Evolutionary conservation across 306 rosid genomes (phyloP).

Genomic region (Acmispon strigosus): DNA sequence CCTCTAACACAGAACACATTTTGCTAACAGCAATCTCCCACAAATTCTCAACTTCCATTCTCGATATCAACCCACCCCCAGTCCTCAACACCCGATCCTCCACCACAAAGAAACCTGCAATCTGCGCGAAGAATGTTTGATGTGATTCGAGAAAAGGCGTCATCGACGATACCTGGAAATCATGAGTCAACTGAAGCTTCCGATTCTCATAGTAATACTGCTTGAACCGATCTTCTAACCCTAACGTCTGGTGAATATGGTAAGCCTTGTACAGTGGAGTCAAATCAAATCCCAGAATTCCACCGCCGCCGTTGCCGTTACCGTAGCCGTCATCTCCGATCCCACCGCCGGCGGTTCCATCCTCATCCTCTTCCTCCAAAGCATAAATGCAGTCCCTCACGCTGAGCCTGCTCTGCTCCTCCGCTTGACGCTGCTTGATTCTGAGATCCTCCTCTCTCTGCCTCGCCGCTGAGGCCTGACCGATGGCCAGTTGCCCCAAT

Average conservation of each 20-base stretch:
- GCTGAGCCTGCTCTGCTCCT: constrained; percentile 97
- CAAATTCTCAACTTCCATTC: constrained; percentile 89
- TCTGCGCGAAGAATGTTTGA: constrained; percentile 94
- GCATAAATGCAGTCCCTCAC: constrained; percentile 87
- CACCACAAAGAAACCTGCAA: constrained; percentile 92
- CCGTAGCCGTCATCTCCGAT: constrained; percentile 42
- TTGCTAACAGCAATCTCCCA: constrained; percentile 98
- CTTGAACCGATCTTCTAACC: constrained; percentile 88
- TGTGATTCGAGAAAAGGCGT: constrained; percentile 97
- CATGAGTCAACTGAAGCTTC: constrained; percentile 92
- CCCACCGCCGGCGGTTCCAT: constrained; percentile 35
- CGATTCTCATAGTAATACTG: constrained; percentile 86
- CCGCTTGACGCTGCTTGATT: constrained; percentile 97
- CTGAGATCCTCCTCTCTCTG: constrained; percentile 97
- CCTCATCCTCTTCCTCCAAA: constrained; percentile 85
- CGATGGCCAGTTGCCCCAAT: constrained; percentile 87
- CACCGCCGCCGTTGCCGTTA: constrained; percentile 41
- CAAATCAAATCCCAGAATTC: constrained; percentile 71
- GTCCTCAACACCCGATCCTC: constrained; percentile 92
- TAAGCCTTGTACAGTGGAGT: constrained; percentile 79
- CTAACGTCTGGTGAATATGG: constrained; percentile 88
- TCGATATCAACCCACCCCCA: constrained; percentile 85
- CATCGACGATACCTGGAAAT: constrained; percentile 98
- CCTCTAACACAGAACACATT: constrained; percentile 98
- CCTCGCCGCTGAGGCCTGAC: constrained; percentile 91